phyloP scores from a whole-genome alignment of 345 rosid species.

The Salix purpurea region DNA sequence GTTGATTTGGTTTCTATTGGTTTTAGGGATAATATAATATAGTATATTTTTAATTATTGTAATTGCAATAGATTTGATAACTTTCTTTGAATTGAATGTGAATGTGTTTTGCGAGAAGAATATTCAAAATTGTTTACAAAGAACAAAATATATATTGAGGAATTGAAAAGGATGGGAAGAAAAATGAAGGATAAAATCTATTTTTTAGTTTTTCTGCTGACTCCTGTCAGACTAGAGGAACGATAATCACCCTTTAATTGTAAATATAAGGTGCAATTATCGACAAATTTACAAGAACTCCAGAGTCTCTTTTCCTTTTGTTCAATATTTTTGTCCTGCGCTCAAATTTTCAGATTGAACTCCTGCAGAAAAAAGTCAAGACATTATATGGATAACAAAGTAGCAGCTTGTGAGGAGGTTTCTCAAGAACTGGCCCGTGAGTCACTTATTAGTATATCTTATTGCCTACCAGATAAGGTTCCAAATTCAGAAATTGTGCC shows the following conservation, averaged over 20 bases:
- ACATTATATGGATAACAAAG: slow-evolving; percentile 16
- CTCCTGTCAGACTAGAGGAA: background rate
- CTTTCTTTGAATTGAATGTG: background rate
- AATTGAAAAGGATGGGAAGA: background rate
- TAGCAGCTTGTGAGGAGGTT: background rate
- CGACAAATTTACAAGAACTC: no score
- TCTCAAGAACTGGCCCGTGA: slow-evolving; percentile 18
- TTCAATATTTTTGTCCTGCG: background rate
- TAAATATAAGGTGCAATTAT: no score
- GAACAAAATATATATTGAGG: background rate
- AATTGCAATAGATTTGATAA: background rate
- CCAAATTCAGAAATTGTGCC: slow-evolving; percentile 7
- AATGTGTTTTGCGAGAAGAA: background rate
- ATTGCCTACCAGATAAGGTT: slow-evolving; percentile 21
- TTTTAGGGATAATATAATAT: no score
- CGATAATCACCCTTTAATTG: background rate
- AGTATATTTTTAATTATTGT: no score
- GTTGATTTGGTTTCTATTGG: no score
- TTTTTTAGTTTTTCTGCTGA: background rate
- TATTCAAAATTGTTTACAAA: background rate
- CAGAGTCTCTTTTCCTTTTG: background rate
- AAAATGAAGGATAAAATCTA: background rate
- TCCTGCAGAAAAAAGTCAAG: background rate
- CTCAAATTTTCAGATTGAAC: background rate
- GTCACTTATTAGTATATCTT: slow-evolving; percentile 30